Conservation (phyloP, 2,329 filamentous ascomycete species). For the Cladorrhinum sp. region DNA sequence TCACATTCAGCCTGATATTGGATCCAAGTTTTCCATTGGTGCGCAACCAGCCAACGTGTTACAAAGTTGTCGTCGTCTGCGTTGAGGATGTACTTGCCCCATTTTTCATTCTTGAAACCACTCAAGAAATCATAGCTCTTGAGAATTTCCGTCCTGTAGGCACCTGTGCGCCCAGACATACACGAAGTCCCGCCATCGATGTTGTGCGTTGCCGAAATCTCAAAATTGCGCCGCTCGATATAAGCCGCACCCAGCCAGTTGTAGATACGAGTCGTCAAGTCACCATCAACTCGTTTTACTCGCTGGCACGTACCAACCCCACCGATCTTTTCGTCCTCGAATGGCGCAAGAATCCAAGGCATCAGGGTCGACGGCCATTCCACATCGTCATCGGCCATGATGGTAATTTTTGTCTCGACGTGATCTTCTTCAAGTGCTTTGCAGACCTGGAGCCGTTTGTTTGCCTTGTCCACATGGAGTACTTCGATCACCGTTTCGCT, state of each 20-base stretch:
- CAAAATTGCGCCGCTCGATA: conserved; percentile 91
- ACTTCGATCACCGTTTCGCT: conserved; percentile 59
- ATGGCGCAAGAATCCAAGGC: conserved; percentile 89
- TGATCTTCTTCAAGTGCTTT: conserved; percentile 71
- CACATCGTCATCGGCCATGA: conserved; percentile 95
- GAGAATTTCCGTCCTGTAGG: conserved; percentile 85
- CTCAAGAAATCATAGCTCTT: conserved; percentile 81
- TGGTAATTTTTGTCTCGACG: conserved; percentile 77
- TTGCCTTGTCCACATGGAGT: conserved; percentile 77
- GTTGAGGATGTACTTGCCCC: conserved; percentile 85
- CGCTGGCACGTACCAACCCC: conserved; percentile 91
- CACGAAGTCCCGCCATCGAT: conserved; percentile 95
- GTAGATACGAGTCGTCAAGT: conserved; percentile 64
- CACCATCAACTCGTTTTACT: conserved; percentile 66
- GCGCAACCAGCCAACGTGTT: conserved; percentile 89
- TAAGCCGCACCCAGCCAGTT: conserved; percentile 91
- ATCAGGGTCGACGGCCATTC: conserved; percentile 84
- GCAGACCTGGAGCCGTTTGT: conserved; percentile 93
- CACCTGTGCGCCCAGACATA: conserved; percentile 90
- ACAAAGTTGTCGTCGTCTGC: conserved; percentile 99
- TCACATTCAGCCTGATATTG: conserved; percentile 91
- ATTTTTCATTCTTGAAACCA: conserved; percentile 87
- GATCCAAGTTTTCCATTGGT: conserved; percentile 91
- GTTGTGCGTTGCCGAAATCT: conserved; percentile 92
- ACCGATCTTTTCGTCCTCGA: conserved; percentile 78